Evolutionary conservation across 345 rosid species (phyloP).

Genomic region (Firmiana major): DNA sequence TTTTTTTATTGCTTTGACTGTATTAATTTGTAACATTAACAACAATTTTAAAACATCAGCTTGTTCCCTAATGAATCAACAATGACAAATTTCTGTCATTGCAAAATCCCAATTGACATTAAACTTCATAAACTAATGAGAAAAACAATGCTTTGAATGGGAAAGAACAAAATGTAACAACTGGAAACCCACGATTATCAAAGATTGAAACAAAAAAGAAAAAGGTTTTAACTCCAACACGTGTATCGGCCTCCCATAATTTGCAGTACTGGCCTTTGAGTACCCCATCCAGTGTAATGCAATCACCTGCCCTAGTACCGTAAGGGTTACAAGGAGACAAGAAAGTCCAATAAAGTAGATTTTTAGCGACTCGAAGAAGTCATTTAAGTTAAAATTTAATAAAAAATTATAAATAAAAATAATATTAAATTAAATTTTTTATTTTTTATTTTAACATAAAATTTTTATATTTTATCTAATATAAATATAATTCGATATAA

Average conservation of each 20-base stretch:
- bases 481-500: too few relatives aligned
- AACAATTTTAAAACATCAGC: background rate
- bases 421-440: too few relatives aligned
- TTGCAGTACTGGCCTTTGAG: background rate
- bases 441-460: too few relatives aligned
- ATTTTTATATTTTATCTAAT: too few relatives aligned
- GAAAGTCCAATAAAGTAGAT: too few relatives aligned
- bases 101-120: background rate
- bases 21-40: background rate
- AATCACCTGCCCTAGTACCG: slow-evolving; percentile 11
- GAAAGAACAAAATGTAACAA: slow-evolving; percentile 18
- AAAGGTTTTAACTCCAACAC: slow-evolving; percentile 2
- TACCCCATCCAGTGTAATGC: background rate
- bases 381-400: too few relatives aligned
- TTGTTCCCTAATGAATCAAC: slow-evolving; percentile 10
- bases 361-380: too few relatives aligned
- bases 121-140: background rate
- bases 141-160: background rate
- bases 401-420: too few relatives aligned
- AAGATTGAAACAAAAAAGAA: background rate
- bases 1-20: background rate
- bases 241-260: slow-evolving; percentile 14
- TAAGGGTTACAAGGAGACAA: background rate
- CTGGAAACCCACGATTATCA: background rate
- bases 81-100: slow-evolving; percentile 1